A percentile compares a stretch with the other conserved stretches of the same genome.
phyloP scores from a whole-genome alignment of 1,139 yeast species.

The Suhomyces bokatorum region DNA sequence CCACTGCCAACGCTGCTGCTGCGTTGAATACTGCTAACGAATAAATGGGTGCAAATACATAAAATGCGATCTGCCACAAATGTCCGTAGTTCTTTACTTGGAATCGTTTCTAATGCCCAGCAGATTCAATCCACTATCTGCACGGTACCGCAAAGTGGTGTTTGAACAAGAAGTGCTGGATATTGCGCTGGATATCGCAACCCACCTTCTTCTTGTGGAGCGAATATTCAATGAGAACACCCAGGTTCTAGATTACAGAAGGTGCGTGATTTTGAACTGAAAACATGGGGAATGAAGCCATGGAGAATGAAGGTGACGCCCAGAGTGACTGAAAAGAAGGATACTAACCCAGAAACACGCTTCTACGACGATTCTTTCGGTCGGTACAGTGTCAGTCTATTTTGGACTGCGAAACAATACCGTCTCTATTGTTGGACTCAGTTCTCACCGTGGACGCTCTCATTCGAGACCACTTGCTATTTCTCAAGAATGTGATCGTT shows the following conservation, averaged over 20 bases:
- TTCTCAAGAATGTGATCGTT: slow-evolving; percentile 3
- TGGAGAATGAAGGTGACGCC: neutral
- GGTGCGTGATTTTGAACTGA: neutral
- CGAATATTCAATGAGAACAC: slow-evolving; percentile 4
- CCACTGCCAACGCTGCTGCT: slow-evolving; percentile 10
- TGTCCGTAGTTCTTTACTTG: neutral
- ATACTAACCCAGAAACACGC: slow-evolving; percentile 5
- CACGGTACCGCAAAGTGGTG: neutral
- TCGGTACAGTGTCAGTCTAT: slow-evolving; percentile 3
- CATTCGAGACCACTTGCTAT: slow-evolving; percentile 8
- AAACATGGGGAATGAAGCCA: neutral
- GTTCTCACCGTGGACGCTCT: neutral
- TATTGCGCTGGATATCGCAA: slow-evolving; percentile 1
- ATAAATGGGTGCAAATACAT: neutral
- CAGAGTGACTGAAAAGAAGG: neutral
- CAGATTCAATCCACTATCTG: neutral
- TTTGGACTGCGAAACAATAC: neutral
- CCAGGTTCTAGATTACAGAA: neutral
- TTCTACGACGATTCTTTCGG: slow-evolving; percentile 8
- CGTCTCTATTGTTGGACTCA: neutral
- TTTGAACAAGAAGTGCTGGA: neutral
- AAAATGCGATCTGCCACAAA: neutral
- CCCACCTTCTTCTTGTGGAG: slow-evolving; percentile 4
- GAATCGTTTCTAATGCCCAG: neutral
- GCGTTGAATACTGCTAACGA: slow-evolving; percentile 9